Percentiles rank a stretch among this genome's conserved stretches.
phyloP scores from a whole-genome alignment of 345 rosid species.

The Hibiscus mutabilis region DNA sequence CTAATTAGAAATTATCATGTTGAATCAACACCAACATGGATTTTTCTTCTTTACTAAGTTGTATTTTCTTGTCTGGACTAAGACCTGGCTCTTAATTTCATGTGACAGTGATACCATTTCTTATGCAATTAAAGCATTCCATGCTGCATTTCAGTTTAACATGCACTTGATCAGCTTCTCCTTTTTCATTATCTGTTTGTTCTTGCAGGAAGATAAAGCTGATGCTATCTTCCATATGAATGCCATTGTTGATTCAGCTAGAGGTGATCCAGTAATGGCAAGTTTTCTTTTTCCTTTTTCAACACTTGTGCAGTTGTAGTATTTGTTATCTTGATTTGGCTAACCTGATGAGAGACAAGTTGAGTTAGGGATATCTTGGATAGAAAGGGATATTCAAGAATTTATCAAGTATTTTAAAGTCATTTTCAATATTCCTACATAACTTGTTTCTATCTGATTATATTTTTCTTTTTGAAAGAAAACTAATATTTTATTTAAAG shows the following conservation, averaged over 20 bases:
- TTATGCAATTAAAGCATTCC: background rate
- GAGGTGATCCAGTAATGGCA: conserved; percentile 61
- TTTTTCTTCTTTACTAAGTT: background rate
- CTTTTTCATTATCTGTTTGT: conserved; percentile 13
- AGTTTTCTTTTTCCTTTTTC: conserved; percentile 22
- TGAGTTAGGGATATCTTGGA: background rate
- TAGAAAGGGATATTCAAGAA: background rate
- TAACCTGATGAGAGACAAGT: conserved; percentile 1
- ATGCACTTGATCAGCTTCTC: conserved; percentile 4
- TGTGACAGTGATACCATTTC: background rate
- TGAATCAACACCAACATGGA: background rate
- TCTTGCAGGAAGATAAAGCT: conserved; percentile 61
- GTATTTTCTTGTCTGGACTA: conserved; percentile 6
- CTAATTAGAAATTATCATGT: background rate
- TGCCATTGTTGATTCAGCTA: conserved; percentile 43
- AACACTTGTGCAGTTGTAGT: background rate
- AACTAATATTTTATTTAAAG: background rate
- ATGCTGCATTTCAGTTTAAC: background rate
- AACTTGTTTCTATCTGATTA: background rate
- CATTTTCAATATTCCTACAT: background rate
- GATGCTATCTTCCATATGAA: conserved; percentile 49
- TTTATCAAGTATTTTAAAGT: background rate
- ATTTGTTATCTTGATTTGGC: conserved; percentile 5
- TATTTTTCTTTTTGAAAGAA: background rate
- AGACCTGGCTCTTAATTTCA: conserved; percentile 7